A percentile compares a stretch with the other conserved stretches of the same genome.
Evolutionary conservation across 306 rosid genomes (phyloP).

Genomic region (Sophora flavescens): DNA sequence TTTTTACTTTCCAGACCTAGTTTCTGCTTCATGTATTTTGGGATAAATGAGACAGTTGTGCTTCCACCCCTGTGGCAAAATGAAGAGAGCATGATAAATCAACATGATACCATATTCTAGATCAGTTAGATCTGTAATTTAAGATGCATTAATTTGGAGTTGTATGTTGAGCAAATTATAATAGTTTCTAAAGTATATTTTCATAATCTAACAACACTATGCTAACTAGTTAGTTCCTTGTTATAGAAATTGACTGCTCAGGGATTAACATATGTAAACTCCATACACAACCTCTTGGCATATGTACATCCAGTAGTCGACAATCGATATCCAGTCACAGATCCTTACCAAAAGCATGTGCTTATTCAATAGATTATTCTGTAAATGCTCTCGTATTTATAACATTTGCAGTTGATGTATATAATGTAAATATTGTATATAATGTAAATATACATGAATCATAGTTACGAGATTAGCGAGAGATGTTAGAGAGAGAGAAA

Average conservation of each 20-base stretch:
- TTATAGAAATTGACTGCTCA: too few species aligned
- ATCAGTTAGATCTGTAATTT: slow-evolving; percentile 17
- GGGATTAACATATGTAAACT: too few species aligned
- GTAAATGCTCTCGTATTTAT: too few species aligned
- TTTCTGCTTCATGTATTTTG: slow-evolving; percentile 71
- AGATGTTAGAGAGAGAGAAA: too few species aligned
- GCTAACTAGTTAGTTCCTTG: not conserved
- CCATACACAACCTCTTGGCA: not conserved
- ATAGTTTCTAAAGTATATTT: not conserved
- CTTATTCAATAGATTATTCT: not conserved
- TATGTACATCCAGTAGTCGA: not conserved
- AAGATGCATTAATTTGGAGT: not conserved
- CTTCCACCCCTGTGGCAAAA: slow-evolving; percentile 69
- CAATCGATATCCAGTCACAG: not conserved
- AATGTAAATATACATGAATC: too few species aligned
- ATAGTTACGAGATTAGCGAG: too few species aligned
- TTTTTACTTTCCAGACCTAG: slow-evolving; percentile 69
- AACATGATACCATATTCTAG: not conserved
- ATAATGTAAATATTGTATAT: slow-evolving; percentile 16
- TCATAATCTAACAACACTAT: too few species aligned
- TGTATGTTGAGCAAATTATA: not conserved
- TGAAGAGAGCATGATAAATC: slow-evolving; percentile 41
- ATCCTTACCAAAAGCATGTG: slow-evolving; percentile 11
- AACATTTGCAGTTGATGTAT: not conserved
- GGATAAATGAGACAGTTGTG: slow-evolving; percentile 67